Evolutionary conservation across 1,284 basidiomycete genomes (phyloP).

Genomic region (Heterobasidion occidentale): DNA sequence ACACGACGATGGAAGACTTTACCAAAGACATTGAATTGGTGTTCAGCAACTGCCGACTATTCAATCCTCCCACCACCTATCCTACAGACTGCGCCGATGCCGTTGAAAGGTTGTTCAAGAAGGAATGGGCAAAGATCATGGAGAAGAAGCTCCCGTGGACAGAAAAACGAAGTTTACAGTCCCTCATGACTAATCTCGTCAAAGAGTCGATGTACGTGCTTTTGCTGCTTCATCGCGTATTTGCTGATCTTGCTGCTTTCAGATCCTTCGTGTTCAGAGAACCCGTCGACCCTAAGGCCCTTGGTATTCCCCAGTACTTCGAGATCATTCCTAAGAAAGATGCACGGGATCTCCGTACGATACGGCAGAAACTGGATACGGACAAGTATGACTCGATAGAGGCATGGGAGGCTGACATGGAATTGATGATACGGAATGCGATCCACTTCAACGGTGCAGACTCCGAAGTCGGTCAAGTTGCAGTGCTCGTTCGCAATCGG

Average conservation of each 20-base stretch:
- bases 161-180: slow-evolving; percentile 78
- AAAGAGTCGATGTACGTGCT: slow-evolving; percentile 64
- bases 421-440: slow-evolving; percentile 82
- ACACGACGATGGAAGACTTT: slow-evolving; percentile 77
- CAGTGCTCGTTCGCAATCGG: slow-evolving; percentile 40
- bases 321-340: slow-evolving; percentile 78
- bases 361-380: slow-evolving; percentile 74
- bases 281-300: slow-evolving; percentile 73
- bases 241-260: slow-evolving; percentile 3
- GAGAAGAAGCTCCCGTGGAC: slow-evolving; percentile 71
- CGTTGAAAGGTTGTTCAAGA: slow-evolving; percentile 72
- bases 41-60: slow-evolving; percentile 83
- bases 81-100: slow-evolving; percentile 67
- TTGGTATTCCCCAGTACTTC: slow-evolving; percentile 80
- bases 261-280: slow-evolving; percentile 77
- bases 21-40: slow-evolving; percentile 79
- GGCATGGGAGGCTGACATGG: slow-evolving; percentile 75
- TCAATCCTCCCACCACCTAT: slow-evolving; percentile 80
- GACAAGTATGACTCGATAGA: slow-evolving; percentile 79
- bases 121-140: slow-evolving; percentile 80
- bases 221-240: background rate
- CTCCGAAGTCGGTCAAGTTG: slow-evolving; percentile 65
- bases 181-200: slow-evolving; percentile 63
- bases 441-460: slow-evolving; percentile 79
- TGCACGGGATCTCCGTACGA: slow-evolving; percentile 81